Evolutionary conservation across 2,329 filamentous ascomycete species (phyloP).

Genomic region (Fusarium fujikuroi): DNA sequence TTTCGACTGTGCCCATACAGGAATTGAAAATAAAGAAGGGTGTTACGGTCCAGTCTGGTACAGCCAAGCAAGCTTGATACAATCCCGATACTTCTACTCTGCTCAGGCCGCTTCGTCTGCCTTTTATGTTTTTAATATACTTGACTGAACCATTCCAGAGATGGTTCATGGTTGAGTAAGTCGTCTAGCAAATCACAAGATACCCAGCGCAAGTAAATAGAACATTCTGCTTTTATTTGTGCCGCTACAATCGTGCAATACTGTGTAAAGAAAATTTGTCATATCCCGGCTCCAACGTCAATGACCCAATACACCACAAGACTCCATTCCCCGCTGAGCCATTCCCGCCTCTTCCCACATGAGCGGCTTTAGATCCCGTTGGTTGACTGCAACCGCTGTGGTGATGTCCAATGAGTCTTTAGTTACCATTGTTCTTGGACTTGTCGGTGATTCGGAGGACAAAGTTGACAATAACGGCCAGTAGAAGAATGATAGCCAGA

Average conservation of each 20-base stretch:
- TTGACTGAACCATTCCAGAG: background rate
- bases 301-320: conserved; percentile 20
- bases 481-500: conserved; percentile 83
- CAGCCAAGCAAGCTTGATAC: conserved; percentile 38
- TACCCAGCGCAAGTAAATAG: conserved; percentile 32
- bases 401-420: background rate
- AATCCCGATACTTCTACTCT: background rate
- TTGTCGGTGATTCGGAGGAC: conserved; percentile 74
- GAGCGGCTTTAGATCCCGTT: background rate
- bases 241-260: conserved; percentile 29
- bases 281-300: conserved; percentile 37
- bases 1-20: conserved; percentile 64
- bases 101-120: background rate
- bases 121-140: background rate
- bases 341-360: background rate
- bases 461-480: conserved; percentile 96
- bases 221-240: conserved; percentile 28
- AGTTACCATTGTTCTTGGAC: conserved; percentile 51
- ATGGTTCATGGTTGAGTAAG: conserved; percentile 1
- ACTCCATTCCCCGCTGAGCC: conserved; percentile 2
- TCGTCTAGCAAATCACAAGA: conserved; percentile 17
- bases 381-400: background rate
- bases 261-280: conserved; percentile 22
- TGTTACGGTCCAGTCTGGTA: conserved; percentile 60
- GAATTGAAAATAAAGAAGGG: conserved; percentile 63